Percentiles rank a stretch among this genome's conserved stretches.
phyloP scores from a whole-genome alignment of 2,329 filamentous ascomycete genomes.

The Arthrobotrys entomopaga region DNA sequence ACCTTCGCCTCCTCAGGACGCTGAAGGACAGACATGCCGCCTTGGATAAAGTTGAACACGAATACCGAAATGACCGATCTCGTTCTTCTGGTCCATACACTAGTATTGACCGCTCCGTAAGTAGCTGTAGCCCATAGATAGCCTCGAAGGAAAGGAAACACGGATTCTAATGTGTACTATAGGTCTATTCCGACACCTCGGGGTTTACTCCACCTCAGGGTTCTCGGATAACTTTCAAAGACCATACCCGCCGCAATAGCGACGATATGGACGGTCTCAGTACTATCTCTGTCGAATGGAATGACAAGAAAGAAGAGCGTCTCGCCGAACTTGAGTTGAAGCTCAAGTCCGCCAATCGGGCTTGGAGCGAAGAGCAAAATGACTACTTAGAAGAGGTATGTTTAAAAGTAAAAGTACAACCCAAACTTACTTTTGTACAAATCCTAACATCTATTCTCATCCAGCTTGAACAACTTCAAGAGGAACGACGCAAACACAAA shows the following conservation, averaged over 20 bases:
- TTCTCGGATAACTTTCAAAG: constrained; percentile 50
- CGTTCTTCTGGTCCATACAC: constrained; percentile 42
- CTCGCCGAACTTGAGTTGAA: constrained; percentile 35
- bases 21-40: constrained; percentile 48
- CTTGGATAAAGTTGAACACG: constrained; percentile 49
- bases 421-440: neutral
- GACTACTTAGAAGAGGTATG: constrained; percentile 46
- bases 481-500: constrained; percentile 45
- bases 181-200: constrained; percentile 48
- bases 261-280: constrained; percentile 53
- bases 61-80: constrained; percentile 36
- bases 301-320: constrained; percentile 33
- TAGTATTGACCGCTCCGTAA: constrained; percentile 48
- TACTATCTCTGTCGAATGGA: constrained; percentile 48
- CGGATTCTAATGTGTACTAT: constrained; percentile 10
- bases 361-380: constrained; percentile 50
- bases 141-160: neutral
- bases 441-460: constrained; percentile 1
- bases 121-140: neutral
- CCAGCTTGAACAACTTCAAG: constrained; percentile 43
- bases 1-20: constrained; percentile 47
- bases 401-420: neutral
- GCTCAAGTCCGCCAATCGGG: constrained; percentile 43
- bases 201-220: constrained; percentile 35
- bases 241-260: constrained; percentile 42